Base-by-base conservation (phyloP, 768 basidiomycete genomes). In the Amanita subjunquillea region DNA sequence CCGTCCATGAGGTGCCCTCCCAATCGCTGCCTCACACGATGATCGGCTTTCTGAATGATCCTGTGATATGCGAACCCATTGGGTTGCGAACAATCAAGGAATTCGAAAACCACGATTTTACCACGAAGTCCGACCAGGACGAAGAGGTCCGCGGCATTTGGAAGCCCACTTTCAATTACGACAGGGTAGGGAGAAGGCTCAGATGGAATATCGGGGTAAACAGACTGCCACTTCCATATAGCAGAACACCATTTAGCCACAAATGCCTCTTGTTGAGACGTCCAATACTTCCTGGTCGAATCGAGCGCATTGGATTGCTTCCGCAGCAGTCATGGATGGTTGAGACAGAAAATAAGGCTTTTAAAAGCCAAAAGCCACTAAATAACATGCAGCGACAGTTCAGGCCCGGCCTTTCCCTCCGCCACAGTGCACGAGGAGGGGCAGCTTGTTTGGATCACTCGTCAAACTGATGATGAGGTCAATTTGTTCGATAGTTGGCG, bases 351-450 rank as follows among this genome's bases (percentile, higher is more conserved):
- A 56, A n/a, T 62, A 57, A n/a, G 75, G 74, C 32, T 63, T 66
- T 12, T 62, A 60, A 62, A 80, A 82, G 1, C 81, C 79, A 58
- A 71, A 79, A 0, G 79, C 79, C 25, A 72, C 72, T 43, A 84
- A 65, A 56, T 79, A 81, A 55, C 80, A 80, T 0, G 80, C 82
- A 4, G 76, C 74, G 0, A 82, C 77, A 1, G 78, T 81, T 13
- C 82, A 80, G 22, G 80, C 79, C 8, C 80, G 72, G 0, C 81
- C 81, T 55, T 80, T 81, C 2, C 81, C 82, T 5, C 79, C 81
- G 3, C 78, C 80, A 58, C 81, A 83, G 55, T 83, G 80, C 2
- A 83, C 65, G 12, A 83, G 64, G 6, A 80, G 56, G 0, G 80
- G 79, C 1, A 74, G 61, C 10, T 78, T 77, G 32, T 60, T 58